These are phyloP conservation scores for Kalmanozyma brasiliensis DNA, from an alignment of 1,284 basidiomycete species.

Conservation along the genomic window DNA sequence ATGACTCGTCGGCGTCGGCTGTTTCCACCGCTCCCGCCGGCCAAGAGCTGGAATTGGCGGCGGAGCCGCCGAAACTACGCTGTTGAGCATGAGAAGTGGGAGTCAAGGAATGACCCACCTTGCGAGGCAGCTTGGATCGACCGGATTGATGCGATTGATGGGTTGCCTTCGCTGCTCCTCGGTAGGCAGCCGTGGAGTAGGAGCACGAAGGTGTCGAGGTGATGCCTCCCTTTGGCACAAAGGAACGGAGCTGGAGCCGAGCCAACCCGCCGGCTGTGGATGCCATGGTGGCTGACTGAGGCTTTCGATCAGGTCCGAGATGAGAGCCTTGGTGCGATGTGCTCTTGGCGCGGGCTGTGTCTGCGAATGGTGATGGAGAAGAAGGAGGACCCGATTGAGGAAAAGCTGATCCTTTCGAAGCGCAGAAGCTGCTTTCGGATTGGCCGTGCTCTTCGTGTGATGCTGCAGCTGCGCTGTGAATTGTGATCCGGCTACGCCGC, in stretches of 20 bases:
- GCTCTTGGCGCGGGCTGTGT: too few species aligned
- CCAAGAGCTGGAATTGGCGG: constrained; percentile 33
- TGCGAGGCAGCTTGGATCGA: neutral
- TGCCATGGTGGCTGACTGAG: constrained; percentile 11
- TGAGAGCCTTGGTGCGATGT: too few species aligned
- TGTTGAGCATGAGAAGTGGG: neutral
- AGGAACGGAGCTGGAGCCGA: constrained; percentile 24
- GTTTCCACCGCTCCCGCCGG: constrained; percentile 22
- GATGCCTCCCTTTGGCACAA: constrained; percentile 11
- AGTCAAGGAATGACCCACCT: neutral
- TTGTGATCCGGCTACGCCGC: too few species aligned
- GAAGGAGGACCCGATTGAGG: too few species aligned
- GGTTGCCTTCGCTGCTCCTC: neutral
- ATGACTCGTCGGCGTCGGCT: constrained; percentile 1
- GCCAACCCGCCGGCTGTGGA: constrained; percentile 32
- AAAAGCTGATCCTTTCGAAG: too few species aligned
- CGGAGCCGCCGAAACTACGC: constrained; percentile 16
- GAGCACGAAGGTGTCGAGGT: constrained; percentile 21
- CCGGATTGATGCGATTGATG: neutral
- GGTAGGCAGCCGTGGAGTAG: constrained; percentile 8
- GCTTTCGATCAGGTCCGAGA: too few species aligned
- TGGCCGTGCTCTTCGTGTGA: too few species aligned
- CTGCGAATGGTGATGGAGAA: too few species aligned
- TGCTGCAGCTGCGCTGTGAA: too few species aligned
- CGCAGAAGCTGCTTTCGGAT: too few species aligned